Evolutionary conservation across 371 early-diverging fungal genomes (phyloP).

Genomic region (Circinella umbellata): DNA sequence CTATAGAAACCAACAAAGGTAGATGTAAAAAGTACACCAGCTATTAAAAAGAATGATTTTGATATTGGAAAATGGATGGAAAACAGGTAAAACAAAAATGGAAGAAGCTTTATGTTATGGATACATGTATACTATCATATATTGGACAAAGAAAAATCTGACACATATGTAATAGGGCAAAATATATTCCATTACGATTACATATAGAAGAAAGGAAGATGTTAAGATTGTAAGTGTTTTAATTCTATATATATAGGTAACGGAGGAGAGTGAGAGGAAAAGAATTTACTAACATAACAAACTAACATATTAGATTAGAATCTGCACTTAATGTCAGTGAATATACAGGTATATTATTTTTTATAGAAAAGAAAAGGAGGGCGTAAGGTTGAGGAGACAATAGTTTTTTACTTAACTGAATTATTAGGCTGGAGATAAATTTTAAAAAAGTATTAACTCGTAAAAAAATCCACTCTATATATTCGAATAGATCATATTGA

Average conservation of each 20-base stretch:
- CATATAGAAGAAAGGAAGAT: conserved; percentile 86
- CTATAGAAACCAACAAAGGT: not conserved
- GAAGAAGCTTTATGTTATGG: not conserved
- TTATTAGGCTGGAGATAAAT: no score
- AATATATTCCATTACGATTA: conserved; percentile 92
- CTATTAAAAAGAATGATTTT: conserved; percentile 20
- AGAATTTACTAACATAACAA: conserved; percentile 5
- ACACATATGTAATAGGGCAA: conserved; percentile 52
- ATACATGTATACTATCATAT: not conserved
- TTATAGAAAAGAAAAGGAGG: not conserved
- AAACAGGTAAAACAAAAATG: conserved; percentile 53
- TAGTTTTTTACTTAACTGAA: no score
- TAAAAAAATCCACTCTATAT: conserved; percentile 12
- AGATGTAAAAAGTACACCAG: conserved; percentile 28
- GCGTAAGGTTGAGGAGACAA: no score
- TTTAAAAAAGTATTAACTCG: no score
- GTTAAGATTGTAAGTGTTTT: conserved; percentile 71
- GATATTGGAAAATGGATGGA: conserved; percentile 76
- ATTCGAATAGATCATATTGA: conserved; percentile 93
- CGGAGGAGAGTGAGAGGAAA: not conserved
- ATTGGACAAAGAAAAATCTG: not conserved
- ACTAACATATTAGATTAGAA: conserved; percentile 60
- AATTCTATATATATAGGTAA: not conserved
- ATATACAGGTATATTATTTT: conserved; percentile 40
- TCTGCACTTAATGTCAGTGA: conserved; percentile 92